A percentile compares a stretch with the other conserved stretches of the same genome.
Evolutionary conservation across 2,329 filamentous ascomycete species (phyloP).

Genomic region (Botrytis deweyae): DNA sequence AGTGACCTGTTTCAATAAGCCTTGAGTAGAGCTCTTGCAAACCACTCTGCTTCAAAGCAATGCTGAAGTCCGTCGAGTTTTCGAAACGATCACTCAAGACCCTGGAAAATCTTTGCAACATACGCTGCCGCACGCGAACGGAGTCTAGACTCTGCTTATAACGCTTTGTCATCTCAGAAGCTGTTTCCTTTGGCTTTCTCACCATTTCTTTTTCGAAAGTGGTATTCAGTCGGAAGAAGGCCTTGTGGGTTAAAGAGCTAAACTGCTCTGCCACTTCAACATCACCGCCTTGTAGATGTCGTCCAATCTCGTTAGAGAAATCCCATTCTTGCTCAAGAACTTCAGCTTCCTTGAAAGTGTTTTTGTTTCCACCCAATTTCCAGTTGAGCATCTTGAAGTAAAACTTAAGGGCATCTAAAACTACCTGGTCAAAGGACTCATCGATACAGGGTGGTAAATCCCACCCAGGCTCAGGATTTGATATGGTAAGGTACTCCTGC

Average conservation of each 20-base stretch:
- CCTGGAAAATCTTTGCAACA: conserved; percentile 91
- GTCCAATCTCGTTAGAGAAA: conserved; percentile 90
- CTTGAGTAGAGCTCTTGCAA: conserved; percentile 78
- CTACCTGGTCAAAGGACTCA: conserved; percentile 89
- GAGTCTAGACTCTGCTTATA: conserved; percentile 96
- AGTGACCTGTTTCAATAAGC: conserved; percentile 79
- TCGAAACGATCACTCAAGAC: conserved; percentile 92
- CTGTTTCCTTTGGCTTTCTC: conserved; percentile 77
- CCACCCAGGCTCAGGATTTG: conserved; percentile 87
- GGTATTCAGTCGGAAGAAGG: conserved; percentile 79
- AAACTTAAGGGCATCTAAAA: conserved; percentile 90
- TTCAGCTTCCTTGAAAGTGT: conserved; percentile 98
- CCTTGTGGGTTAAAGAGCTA: conserved; percentile 89
- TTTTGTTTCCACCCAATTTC: conserved; percentile 96
- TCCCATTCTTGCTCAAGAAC: conserved; percentile 97
- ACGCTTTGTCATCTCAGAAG: conserved; percentile 88
- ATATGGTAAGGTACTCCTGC: conserved; percentile 78
- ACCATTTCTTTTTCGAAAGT: conserved; percentile 93
- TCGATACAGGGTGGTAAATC: conserved; percentile 94
- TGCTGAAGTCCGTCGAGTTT: conserved; percentile 92
- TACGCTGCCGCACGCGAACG: conserved; percentile 91
- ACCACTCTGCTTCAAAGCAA: conserved; percentile 67
- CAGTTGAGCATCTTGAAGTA: conserved; percentile 99
- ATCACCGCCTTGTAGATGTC: conserved; percentile 87
- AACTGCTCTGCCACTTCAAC: conserved; percentile 98